These are phyloP conservation scores for Puccinia hordei DNA, from an alignment of 1,284 basidiomycete genomes.

Conservation along the genomic window DNA sequence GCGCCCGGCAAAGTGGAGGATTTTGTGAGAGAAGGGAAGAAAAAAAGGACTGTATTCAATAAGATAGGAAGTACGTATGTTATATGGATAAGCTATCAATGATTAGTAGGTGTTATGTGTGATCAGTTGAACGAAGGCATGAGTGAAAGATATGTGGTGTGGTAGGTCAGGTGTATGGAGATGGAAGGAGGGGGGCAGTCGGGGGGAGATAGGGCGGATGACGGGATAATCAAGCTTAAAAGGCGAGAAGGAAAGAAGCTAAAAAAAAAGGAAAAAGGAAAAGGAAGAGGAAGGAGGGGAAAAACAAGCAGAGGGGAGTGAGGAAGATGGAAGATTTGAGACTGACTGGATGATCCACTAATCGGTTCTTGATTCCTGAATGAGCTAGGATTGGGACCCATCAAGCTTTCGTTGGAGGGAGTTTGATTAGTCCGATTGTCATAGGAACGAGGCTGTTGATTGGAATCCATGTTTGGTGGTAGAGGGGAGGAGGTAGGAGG, in stretches of 20 bases:
- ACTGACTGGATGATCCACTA: conserved; percentile 48
- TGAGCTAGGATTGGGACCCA: conserved; percentile 27
- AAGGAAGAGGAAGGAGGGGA: background rate
- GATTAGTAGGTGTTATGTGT: background rate
- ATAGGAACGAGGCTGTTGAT: conserved; percentile 32
- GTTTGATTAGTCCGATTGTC: conserved; percentile 35
- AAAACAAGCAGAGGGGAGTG: conserved; percentile 5
- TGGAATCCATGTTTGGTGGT: conserved; percentile 1
- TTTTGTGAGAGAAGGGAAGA: background rate
- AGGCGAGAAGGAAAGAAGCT: background rate
- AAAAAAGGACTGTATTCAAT: conserved; percentile 9
- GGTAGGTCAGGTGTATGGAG: conserved; percentile 1
- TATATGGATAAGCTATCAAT: background rate
- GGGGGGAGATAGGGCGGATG: conserved; percentile 19
- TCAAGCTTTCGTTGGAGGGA: conserved; percentile 48
- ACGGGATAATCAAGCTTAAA: conserved; percentile 24
- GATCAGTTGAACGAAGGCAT: background rate
- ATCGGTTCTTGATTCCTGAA: conserved; percentile 42
- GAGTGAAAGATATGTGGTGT: background rate
- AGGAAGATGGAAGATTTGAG: background rate
- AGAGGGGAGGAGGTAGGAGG: background rate
- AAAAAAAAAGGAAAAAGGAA: background rate
- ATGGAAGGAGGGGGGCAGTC: background rate
- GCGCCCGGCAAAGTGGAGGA: background rate
- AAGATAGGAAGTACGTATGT: background rate